Percentiles rank a stretch among this genome's conserved stretches.
Conservation (phyloP, 495 filamentous ascomycete species). For the Aspergillus cavernicola region DNA sequence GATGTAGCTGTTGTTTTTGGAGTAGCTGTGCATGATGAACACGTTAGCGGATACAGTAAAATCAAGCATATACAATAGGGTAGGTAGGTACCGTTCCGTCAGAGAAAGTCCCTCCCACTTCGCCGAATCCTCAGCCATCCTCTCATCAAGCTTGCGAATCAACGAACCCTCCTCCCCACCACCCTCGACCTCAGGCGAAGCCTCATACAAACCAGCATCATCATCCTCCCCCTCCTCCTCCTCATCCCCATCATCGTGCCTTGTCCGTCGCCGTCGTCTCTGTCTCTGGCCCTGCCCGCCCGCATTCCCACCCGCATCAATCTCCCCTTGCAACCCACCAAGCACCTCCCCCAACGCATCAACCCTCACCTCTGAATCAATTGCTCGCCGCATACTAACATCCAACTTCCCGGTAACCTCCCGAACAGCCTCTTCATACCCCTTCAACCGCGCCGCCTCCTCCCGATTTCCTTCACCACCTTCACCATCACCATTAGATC, state of each 20-base stretch:
- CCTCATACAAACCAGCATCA: slow-evolving; percentile 23
- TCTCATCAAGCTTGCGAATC: slow-evolving; percentile 25
- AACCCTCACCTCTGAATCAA: slow-evolving; percentile 39
- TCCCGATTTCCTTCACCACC: slow-evolving; percentile 15
- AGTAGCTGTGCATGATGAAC: slow-evolving; percentile 48
- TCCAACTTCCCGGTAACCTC: slow-evolving; percentile 37
- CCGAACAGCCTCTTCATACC: slow-evolving; percentile 27
- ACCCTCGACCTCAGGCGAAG: slow-evolving; percentile 19
- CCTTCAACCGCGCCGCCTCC: slow-evolving; percentile 26
- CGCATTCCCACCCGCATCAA: slow-evolving; percentile 16
- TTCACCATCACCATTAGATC: slow-evolving; percentile 24
- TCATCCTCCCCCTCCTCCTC: slow-evolving; percentile 18
- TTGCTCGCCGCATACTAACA: slow-evolving; percentile 30
- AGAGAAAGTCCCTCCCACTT: slow-evolving; percentile 35
- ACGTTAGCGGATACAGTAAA: not conserved
- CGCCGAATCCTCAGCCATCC: slow-evolving; percentile 21
- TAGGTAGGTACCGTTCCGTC: slow-evolving; percentile 32
- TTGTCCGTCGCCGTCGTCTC: slow-evolving; percentile 11
- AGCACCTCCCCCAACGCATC: slow-evolving; percentile 31
- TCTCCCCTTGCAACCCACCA: slow-evolving; percentile 21
- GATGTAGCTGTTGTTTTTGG: slow-evolving; percentile 73
- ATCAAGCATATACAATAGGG: too few species aligned
- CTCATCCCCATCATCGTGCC: slow-evolving; percentile 25
- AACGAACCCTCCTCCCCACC: slow-evolving; percentile 20
- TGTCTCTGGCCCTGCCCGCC: slow-evolving; percentile 3